phyloP scores from a whole-genome alignment of 202 grass and related monocot genomes.

The Zoysia matrella region DNA sequence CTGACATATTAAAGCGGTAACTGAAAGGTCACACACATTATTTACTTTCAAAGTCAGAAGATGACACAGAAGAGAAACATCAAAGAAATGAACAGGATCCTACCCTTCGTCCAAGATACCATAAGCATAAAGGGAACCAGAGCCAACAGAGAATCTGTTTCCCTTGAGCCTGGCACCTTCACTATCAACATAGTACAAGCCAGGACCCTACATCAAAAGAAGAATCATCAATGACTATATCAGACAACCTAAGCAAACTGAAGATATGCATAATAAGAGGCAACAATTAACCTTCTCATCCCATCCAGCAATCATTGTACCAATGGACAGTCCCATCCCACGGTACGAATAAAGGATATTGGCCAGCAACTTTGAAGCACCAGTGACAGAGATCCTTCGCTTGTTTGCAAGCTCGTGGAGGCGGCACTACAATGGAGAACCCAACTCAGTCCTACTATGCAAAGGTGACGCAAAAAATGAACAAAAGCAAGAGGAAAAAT shows the following conservation, averaged over 20 bases:
- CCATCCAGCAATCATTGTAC: constrained; percentile 99
- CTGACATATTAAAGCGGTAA: constrained; percentile 82
- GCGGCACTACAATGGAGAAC: constrained; percentile 60
- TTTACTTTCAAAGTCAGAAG: not conserved
- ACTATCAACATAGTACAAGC: constrained; percentile 97
- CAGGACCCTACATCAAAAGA: constrained; percentile 75
- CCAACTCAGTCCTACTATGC: constrained; percentile 7
- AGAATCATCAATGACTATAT: constrained; percentile 4
- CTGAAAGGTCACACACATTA: constrained; percentile 52
- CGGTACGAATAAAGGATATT: constrained; percentile 95
- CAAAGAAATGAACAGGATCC: constrained; percentile 10
- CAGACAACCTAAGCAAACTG: not conserved
- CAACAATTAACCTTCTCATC: constrained; percentile 74
- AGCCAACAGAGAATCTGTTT: constrained; percentile 89
- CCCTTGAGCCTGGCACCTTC: constrained; percentile 95
- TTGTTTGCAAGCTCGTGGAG: constrained; percentile 94
- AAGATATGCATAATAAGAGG: not conserved
- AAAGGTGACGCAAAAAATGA: constrained; percentile 2
- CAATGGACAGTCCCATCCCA: constrained; percentile 90
- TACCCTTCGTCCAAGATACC: constrained; percentile 89
- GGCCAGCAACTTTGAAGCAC: constrained; percentile 88
- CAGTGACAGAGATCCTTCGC: constrained; percentile 84
- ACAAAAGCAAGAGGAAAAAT: not conserved
- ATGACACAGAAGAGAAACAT: not conserved
- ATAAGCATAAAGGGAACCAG: constrained; percentile 95